Evolutionary conservation across 345 rosid species (phyloP).

Genomic region (Viola odorata): DNA sequence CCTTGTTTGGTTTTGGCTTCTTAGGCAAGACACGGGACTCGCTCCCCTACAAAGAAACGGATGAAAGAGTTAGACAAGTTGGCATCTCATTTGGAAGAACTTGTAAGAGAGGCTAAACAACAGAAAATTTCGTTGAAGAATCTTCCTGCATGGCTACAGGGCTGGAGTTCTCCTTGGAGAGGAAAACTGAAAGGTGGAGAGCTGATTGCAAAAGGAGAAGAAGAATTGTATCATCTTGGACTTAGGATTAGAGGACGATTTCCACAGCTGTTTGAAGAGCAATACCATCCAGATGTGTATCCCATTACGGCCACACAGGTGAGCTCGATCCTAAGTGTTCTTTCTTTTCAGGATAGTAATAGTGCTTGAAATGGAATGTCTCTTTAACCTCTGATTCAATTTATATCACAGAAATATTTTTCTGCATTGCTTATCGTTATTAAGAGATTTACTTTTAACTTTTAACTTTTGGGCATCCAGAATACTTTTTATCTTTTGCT

Average conservation of each 20-base stretch:
- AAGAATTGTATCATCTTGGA: conserved; percentile 72
- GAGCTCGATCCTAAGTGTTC: conserved; percentile 4
- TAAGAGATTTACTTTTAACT: too few species aligned
- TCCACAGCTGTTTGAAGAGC: conserved; percentile 61
- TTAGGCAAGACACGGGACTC: conserved; percentile 97
- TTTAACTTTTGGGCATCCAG: too few species aligned
- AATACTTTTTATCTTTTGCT: too few species aligned
- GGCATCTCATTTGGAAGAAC: conserved; percentile 53
- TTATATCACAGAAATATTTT: too few species aligned
- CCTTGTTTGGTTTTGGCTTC: not conserved
- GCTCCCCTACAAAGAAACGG: conserved; percentile 86
- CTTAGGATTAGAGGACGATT: conserved; percentile 65
- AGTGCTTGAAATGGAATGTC: not conserved
- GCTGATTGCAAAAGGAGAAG: conserved; percentile 66
- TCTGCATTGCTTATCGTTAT: too few species aligned
- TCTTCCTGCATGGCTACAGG: conserved; percentile 63
- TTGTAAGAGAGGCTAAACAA: conserved; percentile 54
- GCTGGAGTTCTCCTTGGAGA: conserved; percentile 82
- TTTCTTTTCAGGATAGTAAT: too few species aligned
- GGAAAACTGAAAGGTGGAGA: conserved; percentile 86
- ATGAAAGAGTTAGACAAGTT: conserved; percentile 61
- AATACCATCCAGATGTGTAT: conserved; percentile 86
- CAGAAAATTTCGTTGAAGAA: conserved; percentile 32
- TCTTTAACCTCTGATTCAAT: too few species aligned
- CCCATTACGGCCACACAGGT: conserved; percentile 81